These are phyloP conservation scores for Blastomyces gilchristii DNA, from an alignment of 2,329 filamentous ascomycete genomes.

Conservation along the genomic window DNA sequence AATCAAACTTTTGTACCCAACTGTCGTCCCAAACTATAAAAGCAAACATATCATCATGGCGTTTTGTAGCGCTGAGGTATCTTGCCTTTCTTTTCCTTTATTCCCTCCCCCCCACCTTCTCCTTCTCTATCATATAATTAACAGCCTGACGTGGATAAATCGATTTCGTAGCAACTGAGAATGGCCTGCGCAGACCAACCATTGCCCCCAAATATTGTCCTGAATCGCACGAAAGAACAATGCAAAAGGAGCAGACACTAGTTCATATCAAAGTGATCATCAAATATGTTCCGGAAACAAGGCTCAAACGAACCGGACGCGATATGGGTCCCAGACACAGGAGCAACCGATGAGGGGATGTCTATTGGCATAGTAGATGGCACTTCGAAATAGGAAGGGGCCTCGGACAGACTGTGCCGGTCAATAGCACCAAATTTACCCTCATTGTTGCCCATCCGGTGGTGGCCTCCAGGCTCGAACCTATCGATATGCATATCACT, in stretches of 20 bases:
- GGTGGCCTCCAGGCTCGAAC: conserved; percentile 3
- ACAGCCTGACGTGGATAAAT: background rate
- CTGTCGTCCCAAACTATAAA: background rate
- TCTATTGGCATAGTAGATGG: conserved; percentile 2
- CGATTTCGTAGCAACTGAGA: background rate
- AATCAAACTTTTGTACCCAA: background rate
- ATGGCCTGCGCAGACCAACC: background rate
- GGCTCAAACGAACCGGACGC: background rate
- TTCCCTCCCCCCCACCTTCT: background rate
- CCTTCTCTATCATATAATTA: background rate
- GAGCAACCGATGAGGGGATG: background rate
- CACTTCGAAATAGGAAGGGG: background rate
- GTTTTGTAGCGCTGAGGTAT: background rate
- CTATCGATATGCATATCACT: conserved; percentile 21
- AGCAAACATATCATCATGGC: background rate
- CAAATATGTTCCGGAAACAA: conserved; percentile 3
- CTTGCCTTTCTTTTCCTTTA: background rate
- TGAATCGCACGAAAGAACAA: background rate
- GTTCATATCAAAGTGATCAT: conserved; percentile 7
- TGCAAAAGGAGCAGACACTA: background rate
- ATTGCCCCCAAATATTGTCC: background rate
- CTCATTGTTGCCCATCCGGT: too few species aligned
- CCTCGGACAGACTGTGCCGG: background rate
- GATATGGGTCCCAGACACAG: background rate
- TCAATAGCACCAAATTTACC: background rate